A percentile compares a stretch with the other conserved stretches of the same genome.
Conservation (phyloP, 176 grass and related monocot species). For the Cenchrus fungigraminus region DNA sequence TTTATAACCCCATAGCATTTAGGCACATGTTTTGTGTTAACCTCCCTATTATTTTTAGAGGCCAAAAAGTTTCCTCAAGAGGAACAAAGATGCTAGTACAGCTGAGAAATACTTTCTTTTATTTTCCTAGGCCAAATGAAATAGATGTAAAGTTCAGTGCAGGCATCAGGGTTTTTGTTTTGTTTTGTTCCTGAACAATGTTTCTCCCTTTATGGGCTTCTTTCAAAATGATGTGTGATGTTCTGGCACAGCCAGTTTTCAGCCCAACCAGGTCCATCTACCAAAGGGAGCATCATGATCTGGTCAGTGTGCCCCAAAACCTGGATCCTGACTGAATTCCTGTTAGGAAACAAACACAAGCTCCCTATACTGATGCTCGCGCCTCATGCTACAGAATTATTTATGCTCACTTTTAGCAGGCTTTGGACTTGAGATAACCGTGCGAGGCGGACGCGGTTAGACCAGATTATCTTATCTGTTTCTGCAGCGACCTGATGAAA, state of each 20-base stretch:
- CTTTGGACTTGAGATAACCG: not conserved
- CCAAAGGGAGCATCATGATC: not conserved
- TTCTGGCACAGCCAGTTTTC: not conserved
- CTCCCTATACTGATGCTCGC: no score
- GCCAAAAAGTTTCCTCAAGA: not conserved
- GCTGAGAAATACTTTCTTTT: conserved; percentile 3
- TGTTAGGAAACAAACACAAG: no score
- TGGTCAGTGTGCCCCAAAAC: no score
- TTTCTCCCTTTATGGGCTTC: not conserved
- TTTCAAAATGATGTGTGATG: not conserved
- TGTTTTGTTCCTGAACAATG: not conserved
- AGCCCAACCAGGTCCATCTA: not conserved
- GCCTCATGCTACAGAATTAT: no score
- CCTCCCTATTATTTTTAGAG: not conserved
- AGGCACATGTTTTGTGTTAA: conserved; percentile 1
- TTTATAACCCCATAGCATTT: not conserved
- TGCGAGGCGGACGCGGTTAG: not conserved
- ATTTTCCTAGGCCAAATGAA: conserved; percentile 3
- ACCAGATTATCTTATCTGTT: not conserved
- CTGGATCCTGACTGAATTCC: no score
- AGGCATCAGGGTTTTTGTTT: not conserved
- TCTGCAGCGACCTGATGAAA: not conserved
- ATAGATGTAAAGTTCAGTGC: conserved; percentile 17
- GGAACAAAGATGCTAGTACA: conserved; percentile 18
- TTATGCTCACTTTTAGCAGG: no score